These are phyloP conservation scores for Calocera viscosa DNA, from an alignment of 768 basidiomycete species.

Conservation along the genomic window DNA sequence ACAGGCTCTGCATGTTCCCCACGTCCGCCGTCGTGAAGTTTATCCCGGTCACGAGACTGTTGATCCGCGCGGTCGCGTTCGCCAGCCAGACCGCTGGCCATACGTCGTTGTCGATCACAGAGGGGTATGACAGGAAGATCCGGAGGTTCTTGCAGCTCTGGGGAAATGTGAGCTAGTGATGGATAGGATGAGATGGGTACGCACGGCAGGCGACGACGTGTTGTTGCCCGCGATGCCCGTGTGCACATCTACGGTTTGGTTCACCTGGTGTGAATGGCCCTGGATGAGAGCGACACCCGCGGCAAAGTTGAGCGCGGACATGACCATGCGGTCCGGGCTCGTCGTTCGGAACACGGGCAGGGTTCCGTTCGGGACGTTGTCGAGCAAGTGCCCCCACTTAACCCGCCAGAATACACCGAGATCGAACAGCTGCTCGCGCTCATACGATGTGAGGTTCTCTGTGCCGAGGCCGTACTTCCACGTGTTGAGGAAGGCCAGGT, in stretches of 20 bases:
- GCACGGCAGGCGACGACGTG: constrained; percentile 13
- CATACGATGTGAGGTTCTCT: constrained; percentile 67
- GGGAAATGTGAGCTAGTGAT: neutral
- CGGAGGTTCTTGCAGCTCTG: neutral
- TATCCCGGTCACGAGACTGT: constrained; percentile 18
- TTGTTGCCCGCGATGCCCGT: constrained; percentile 24
- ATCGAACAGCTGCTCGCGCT: constrained; percentile 72
- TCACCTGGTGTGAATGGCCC: constrained; percentile 30
- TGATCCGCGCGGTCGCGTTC: constrained; percentile 19
- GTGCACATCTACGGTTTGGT: constrained; percentile 25
- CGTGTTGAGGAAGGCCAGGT: neutral
- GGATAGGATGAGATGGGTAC: constrained; percentile 7
- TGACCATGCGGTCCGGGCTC: constrained; percentile 48
- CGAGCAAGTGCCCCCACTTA: constrained; percentile 37
- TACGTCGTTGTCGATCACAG: neutral
- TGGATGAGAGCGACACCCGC: constrained; percentile 42
- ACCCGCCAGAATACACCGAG: constrained; percentile 53
- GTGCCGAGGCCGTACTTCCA: constrained; percentile 20
- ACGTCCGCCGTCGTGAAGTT: constrained; percentile 22
- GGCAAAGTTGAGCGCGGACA: constrained; percentile 42
- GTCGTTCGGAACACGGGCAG: constrained; percentile 72
- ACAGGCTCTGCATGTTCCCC: constrained; percentile 26
- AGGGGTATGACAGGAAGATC: neutral
- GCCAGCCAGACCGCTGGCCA: constrained; percentile 13
- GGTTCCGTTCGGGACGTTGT: constrained; percentile 23